Conservation (phyloP, 139 green algal species). For the Mychonastes homosphaera region DNA sequence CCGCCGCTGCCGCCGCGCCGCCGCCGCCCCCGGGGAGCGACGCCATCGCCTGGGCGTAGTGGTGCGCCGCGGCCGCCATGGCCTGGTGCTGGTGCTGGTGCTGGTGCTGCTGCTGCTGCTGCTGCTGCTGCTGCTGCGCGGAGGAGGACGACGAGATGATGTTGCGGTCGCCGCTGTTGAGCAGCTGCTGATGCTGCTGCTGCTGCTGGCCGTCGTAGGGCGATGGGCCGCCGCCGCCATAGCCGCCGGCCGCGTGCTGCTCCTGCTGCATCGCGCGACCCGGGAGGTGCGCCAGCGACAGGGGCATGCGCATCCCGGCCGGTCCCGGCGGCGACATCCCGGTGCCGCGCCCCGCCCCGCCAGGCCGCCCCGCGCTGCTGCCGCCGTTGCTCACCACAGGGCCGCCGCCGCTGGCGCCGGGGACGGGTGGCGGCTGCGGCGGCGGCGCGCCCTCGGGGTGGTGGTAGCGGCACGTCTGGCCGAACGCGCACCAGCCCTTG, state of each 20-base stretch:
- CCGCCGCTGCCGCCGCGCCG: not conserved
- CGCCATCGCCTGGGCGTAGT: not conserved
- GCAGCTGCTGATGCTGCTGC: not conserved
- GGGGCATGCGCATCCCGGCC: not conserved
- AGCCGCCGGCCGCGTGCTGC: not conserved
- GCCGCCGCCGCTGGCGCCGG: no score
- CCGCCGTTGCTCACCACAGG: not conserved
- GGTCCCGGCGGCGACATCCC: no score
- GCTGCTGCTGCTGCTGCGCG: not conserved
- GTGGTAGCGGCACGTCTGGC: slow-evolving; percentile 43
- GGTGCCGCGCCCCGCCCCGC: not conserved
- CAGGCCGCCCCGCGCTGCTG: not conserved
- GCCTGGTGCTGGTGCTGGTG: not conserved
- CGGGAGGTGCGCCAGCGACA: no score
- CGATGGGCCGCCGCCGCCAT: not conserved
- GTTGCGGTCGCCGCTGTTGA: no score
- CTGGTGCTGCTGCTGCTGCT: not conserved
- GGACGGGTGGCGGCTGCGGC: no score
- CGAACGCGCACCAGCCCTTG: slow-evolving; percentile 38
- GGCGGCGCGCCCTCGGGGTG: no score
- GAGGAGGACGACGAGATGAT: no score
- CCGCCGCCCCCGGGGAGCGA: not conserved
- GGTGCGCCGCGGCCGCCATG: not conserved
- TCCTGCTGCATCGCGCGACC: no score
- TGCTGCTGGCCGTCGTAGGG: not conserved